Percentiles rank a stretch among this genome's conserved stretches.
Conservation (phyloP, 495 filamentous ascomycete genomes). For the Polyplosphaeria fusca region DNA sequence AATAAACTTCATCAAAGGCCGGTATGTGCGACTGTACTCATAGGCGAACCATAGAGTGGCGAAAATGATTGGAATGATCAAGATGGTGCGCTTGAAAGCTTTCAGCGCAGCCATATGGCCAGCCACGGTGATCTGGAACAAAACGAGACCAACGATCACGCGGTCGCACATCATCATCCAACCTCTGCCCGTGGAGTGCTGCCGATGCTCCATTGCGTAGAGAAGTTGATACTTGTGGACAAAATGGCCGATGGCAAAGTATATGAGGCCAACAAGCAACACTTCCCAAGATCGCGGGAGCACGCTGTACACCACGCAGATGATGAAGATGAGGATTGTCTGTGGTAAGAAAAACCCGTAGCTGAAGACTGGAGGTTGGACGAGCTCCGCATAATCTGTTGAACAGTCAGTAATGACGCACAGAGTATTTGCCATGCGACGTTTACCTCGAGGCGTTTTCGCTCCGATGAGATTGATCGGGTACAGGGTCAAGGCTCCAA, state of each 20-base stretch:
- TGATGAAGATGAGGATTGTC: slow-evolving; percentile 83
- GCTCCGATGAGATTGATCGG: slow-evolving; percentile 74
- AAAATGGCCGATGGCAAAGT: slow-evolving; percentile 85
- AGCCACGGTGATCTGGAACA: slow-evolving; percentile 89
- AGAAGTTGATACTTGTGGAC: slow-evolving; percentile 98
- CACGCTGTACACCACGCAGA: slow-evolving; percentile 92
- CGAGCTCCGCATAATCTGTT: slow-evolving; percentile 75
- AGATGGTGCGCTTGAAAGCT: slow-evolving; percentile 64
- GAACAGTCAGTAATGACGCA: slow-evolving; percentile 6
- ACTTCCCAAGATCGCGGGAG: slow-evolving; percentile 79
- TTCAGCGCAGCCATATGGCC: slow-evolving; percentile 74
- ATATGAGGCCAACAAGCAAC: slow-evolving; percentile 76
- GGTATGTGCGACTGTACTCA: slow-evolving; percentile 69
- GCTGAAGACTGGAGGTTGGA: slow-evolving; percentile 81
- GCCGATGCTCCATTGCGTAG: slow-evolving; percentile 96
- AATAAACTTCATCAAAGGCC: slow-evolving; percentile 86
- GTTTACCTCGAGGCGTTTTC: slow-evolving; percentile 71
- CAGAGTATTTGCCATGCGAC: neutral
- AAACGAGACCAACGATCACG: slow-evolving; percentile 72
- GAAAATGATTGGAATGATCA: slow-evolving; percentile 72
- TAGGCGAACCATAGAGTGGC: slow-evolving; percentile 83
- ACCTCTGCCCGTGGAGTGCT: slow-evolving; percentile 88
- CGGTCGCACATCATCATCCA: slow-evolving; percentile 96
- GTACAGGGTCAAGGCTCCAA: slow-evolving; percentile 81
- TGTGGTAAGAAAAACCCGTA: slow-evolving; percentile 96